Evolutionary conservation across 768 basidiomycete species (phyloP), one percentile per base, ranked within the genome.

Genomic region (Termitomyces sp.): DNA sequence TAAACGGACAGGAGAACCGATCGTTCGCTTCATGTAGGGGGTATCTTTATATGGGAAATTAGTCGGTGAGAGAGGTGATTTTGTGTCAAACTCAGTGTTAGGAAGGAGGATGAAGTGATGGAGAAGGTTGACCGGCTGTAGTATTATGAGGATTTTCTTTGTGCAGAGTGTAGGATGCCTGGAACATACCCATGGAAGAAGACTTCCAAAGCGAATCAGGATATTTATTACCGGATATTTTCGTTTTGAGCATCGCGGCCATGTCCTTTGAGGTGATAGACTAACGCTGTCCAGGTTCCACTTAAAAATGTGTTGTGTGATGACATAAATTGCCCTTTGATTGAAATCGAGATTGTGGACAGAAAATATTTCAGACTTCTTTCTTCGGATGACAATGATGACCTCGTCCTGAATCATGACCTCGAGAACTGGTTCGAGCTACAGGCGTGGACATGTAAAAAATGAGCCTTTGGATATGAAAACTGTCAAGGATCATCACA

Each of bases 111-210:
- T 65, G 65, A 79, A 86, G 66, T 85, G 82, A 62, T 88, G 84
- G n/a, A 88, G 73, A 26, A 83, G 69, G 67, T 90, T 88, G 60
- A 84, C 78, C 0, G 86, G 84, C 87, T 75, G 57, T 4, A 16
- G 26, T 33, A 14, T 22, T 35, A 49, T 56, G 32, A 43, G 36
- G 14, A 49, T n/a, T 32, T 44, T 43, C 32, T 54, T 38, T 5
- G 30, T 6, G 16, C 5, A 28, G 52, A 20, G 40, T 48, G 28
- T 7, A 60, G 32, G 18, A 3, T 24, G 51, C 30, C 18, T 40
- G 47, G 22, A 8, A 62, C 72, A 57, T 51, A 77, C 76, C 76
- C 86, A 88, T 3, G 85, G 85, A 58, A 79, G 82, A 54, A 71
- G 74, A 65, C 79, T 83, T 13, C 77, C 79, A 63, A 82, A 88